Conservation (phyloP, 805 yeast species). For the Cyberlindnera amylophila region DNA sequence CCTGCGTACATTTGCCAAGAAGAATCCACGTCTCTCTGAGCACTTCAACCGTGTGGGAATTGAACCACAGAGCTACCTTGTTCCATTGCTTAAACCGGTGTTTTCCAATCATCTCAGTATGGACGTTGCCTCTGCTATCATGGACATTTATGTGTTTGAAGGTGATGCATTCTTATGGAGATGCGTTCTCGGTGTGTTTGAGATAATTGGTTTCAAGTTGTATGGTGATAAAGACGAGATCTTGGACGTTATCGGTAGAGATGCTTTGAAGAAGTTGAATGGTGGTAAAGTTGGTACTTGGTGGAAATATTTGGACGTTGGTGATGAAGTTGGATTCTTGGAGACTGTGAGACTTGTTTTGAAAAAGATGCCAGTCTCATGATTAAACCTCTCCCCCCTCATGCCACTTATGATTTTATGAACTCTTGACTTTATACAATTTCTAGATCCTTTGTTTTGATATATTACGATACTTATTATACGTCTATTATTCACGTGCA, state of each 20-base stretch:
- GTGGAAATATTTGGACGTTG: conserved; percentile 42
- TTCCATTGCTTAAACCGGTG: conserved; percentile 39
- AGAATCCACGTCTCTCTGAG: conserved; percentile 41
- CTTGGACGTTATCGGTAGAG: conserved; percentile 36
- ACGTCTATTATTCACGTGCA: no score
- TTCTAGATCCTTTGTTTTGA: no score
- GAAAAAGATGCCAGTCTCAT: conserved; percentile 19
- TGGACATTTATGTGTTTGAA: conserved; percentile 61
- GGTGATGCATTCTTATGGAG: conserved; percentile 54
- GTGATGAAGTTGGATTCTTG: conserved; percentile 47
- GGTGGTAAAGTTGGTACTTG: conserved; percentile 7
- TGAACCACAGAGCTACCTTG: conserved; percentile 40
- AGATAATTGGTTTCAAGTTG: conserved; percentile 45
- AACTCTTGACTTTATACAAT: no score
- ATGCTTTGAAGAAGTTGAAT: conserved; percentile 29
- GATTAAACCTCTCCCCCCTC: neutral
- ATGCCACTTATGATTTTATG: neutral
- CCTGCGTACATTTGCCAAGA: conserved; percentile 41
- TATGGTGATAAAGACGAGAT: conserved; percentile 49
- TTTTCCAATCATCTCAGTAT: conserved; percentile 44
- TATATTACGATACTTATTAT: no score
- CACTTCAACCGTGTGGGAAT: conserved; percentile 47
- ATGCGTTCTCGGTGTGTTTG: conserved; percentile 49
- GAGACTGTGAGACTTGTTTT: conserved; percentile 37
- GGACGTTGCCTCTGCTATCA: conserved; percentile 44